phyloP scores from a whole-genome alignment of 2,329 filamentous ascomycete genomes.

The Xylaria sp. region DNA sequence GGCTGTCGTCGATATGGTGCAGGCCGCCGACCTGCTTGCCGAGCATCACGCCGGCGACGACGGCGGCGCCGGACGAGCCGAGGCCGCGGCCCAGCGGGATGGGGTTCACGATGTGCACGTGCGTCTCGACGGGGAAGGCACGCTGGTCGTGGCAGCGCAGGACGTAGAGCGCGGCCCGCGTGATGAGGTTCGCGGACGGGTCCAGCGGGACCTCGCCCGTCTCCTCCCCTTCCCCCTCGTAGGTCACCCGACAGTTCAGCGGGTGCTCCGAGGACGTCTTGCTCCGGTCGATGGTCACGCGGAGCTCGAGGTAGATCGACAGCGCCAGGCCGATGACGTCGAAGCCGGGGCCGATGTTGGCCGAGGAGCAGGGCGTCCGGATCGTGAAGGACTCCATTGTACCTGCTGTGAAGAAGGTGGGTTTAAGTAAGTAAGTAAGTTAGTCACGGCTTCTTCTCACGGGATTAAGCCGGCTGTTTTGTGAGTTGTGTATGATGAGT shows the following conservation, averaged over 20 bases:
- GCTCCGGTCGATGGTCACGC: slow-evolving; percentile 77
- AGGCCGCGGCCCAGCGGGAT: slow-evolving; percentile 93
- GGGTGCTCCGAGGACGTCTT: slow-evolving; percentile 66
- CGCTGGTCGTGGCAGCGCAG: slow-evolving; percentile 90
- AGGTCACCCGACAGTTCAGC: slow-evolving; percentile 89
- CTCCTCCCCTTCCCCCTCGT: slow-evolving; percentile 83
- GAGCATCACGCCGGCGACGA: slow-evolving; percentile 93
- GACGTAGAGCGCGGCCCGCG: slow-evolving; percentile 92
- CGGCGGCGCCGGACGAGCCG: slow-evolving; percentile 94
- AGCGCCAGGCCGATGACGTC: slow-evolving; percentile 96
- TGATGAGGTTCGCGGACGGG: slow-evolving; percentile 91
- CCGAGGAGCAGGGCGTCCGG: slow-evolving; percentile 90
- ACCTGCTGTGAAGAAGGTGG: background rate
- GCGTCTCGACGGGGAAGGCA: slow-evolving; percentile 84
- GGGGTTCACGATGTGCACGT: slow-evolving; percentile 94
- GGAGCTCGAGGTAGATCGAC: slow-evolving; percentile 91
- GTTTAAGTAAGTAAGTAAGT: background rate
- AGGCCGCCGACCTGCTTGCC: slow-evolving; percentile 89
- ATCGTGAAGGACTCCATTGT: slow-evolving; percentile 73
- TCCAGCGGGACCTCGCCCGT: slow-evolving; percentile 80
- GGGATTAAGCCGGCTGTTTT: background rate
- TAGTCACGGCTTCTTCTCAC: slow-evolving; percentile 5
- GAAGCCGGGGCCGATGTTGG: slow-evolving; percentile 97
- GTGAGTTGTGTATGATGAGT: background rate
- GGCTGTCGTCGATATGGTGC: slow-evolving; percentile 76